Evolutionary conservation across 805 yeast species (phyloP), one percentile per base, ranked within the genome.

Genomic region (Metschnikowia proteae): DNA sequence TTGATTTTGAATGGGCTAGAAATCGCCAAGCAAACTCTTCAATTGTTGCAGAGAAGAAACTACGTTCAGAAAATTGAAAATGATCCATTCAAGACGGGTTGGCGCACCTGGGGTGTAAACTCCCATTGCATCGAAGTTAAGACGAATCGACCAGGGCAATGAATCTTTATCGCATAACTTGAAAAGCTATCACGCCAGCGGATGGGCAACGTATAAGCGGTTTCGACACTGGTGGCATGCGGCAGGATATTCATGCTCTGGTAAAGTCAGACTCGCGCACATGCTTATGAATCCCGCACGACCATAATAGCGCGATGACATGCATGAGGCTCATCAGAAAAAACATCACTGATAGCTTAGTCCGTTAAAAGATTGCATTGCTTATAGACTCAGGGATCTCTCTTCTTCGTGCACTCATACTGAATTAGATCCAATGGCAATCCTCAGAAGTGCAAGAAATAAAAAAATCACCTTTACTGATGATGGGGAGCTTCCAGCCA

Each of bases 41-140:
- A 47, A 2, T 27, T 58, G 10, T 49, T 66, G 2, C 35, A 47
- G 31, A 56, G 53, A 28, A 48, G 49, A 22, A 60, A 59, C 3
- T 57, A 54, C 41, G 62, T 60, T 3, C 52, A 51, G 2, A 36
- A 31, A 2, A 47, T 70, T 2, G 50, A 45, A 25, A 60, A 61
- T 39, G 73, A 71, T 47, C 57, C 56, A 1, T 52, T 57, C 37
- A 61, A 54, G 45, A 48, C 47, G 5, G 58, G 55, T 48, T 73
- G 78, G 76, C 56, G 59, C 40, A 58, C 53, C 29, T 73, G 63
- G 55, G 75, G 75, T 2, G 55, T 63, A 10, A 73, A 71, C 50
- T 59, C 69, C 17, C 61, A 61, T 26, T 39, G 43, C 28, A 30
- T 39, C 11, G 43, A 39, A 11, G 29, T 22, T 10, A 39, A 29